Percentiles rank a stretch among this genome's conserved stretches.
These are phyloP conservation scores for Stagonosporopsis rhizophila DNA, from an alignment of 2,329 filamentous ascomycete species.

Conservation along the genomic window DNA sequence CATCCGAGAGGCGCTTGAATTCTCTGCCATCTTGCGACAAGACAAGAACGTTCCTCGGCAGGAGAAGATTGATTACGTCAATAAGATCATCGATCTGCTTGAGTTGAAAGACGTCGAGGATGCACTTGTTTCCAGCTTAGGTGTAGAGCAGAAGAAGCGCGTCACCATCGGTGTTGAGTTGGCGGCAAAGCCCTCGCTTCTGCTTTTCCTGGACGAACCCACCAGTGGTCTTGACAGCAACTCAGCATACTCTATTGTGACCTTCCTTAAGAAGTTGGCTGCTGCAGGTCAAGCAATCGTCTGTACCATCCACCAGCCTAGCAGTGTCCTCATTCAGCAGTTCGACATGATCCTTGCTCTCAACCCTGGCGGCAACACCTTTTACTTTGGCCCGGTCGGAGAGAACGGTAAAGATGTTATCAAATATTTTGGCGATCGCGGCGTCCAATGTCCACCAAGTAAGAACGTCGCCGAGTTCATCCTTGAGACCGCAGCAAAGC, in stretches of 20 bases:
- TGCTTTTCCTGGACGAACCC: slow-evolving; percentile 76
- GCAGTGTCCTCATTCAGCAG: slow-evolving; percentile 71
- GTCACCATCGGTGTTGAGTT: slow-evolving; percentile 77
- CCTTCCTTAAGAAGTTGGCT: slow-evolving; percentile 72
- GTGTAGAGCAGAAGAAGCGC: slow-evolving; percentile 74
- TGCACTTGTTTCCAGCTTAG: slow-evolving; percentile 68
- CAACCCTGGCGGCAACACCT: slow-evolving; percentile 72
- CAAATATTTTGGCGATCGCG: slow-evolving; percentile 72
- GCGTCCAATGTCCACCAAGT: slow-evolving; percentile 69
- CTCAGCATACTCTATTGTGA: slow-evolving; percentile 71
- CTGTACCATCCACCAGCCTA: slow-evolving; percentile 77
- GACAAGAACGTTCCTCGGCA: slow-evolving; percentile 59
- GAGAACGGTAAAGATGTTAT: slow-evolving; percentile 70
- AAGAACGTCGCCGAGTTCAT: slow-evolving; percentile 74
- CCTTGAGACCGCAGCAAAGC: slow-evolving; percentile 69
- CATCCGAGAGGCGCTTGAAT: slow-evolving; percentile 72
- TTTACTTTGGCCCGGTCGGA: slow-evolving; percentile 77
- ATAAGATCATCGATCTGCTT: slow-evolving; percentile 70
- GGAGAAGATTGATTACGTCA: slow-evolving; percentile 72
- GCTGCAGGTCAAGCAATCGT: slow-evolving; percentile 73
- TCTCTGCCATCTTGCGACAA: slow-evolving; percentile 71
- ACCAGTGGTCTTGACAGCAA: slow-evolving; percentile 75
- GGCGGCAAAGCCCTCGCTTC: slow-evolving; percentile 64
- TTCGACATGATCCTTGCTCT: slow-evolving; percentile 77
- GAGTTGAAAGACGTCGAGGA: slow-evolving; percentile 72